Conservation (phyloP, 2,329 filamentous ascomycete species). For the Pseudopithomyces maydicus region DNA sequence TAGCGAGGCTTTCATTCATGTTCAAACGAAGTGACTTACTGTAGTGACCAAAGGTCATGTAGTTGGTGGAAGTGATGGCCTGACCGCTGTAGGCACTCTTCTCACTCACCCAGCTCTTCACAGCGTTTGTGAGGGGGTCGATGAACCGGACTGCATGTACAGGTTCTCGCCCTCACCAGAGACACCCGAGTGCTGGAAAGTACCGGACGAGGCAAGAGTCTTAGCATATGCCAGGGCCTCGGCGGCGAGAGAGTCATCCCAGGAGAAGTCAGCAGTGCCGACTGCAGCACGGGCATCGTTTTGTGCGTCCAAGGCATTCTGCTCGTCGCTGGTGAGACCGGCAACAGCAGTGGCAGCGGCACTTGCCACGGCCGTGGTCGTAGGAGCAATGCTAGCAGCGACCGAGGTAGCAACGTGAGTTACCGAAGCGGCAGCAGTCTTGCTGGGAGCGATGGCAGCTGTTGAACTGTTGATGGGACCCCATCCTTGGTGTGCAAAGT, state of each 20-base stretch:
- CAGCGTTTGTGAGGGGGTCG: conserved; percentile 3
- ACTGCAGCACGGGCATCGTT: conserved; percentile 9
- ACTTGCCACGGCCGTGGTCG: neutral
- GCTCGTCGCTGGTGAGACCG: conserved; percentile 5
- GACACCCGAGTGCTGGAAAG: conserved; percentile 6
- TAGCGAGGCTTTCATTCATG: neutral
- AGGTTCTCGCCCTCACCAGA: conserved; percentile 8
- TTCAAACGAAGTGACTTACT: neutral
- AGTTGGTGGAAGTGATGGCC: conserved; percentile 3
- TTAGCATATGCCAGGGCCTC: conserved; percentile 3
- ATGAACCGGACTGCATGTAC: neutral
- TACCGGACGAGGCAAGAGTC: neutral
- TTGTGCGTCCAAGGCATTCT: conserved; percentile 4
- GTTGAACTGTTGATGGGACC: neutral
- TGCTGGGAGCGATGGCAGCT: neutral
- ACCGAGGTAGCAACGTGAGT: neutral
- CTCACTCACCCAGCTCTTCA: conserved; percentile 1
- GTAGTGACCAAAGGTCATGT: conserved; percentile 7
- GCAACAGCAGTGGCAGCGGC: neutral
- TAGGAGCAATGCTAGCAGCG: neutral
- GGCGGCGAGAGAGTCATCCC: neutral
- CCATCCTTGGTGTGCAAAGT: neutral
- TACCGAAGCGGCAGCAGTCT: neutral
- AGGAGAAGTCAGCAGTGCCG: conserved; percentile 2
- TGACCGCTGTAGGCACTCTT: conserved; percentile 6